Evolutionary conservation across 1,139 yeast genomes (phyloP).

Genomic region (Yamadazyma sp.): DNA sequence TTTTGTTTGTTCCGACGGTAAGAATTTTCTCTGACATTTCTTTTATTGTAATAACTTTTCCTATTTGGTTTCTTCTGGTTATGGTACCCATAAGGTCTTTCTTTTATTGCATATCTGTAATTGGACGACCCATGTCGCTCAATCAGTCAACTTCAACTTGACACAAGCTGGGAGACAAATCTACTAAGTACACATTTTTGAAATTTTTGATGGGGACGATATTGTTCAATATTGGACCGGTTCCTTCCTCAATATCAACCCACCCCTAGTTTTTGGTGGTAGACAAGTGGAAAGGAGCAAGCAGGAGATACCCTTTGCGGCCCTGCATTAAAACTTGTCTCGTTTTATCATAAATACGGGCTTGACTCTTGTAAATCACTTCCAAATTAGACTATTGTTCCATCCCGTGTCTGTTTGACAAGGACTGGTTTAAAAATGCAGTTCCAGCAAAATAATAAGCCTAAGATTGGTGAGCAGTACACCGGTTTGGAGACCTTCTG

Average conservation of each 20-base stretch:
- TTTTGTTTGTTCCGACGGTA: too few relatives aligned
- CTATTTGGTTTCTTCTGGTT: too few relatives aligned
- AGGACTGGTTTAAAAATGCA: constrained; percentile 74
- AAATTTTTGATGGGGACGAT: constrained; percentile 53
- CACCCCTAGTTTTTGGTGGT: constrained; percentile 55
- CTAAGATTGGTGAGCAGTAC: constrained; percentile 36
- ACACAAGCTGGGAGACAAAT: constrained; percentile 74
- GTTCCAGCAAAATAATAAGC: constrained; percentile 44
- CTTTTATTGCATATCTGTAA: too few relatives aligned
- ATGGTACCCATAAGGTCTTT: too few relatives aligned
- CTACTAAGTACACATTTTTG: constrained; percentile 69
- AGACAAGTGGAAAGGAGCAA: constrained; percentile 58
- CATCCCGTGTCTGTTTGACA: constrained; percentile 24
- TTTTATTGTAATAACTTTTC: too few relatives aligned
- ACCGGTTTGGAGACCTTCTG: constrained; percentile 42
- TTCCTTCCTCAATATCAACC: constrained; percentile 87
- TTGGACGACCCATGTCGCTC: constrained; percentile 52
- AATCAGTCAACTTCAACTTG: constrained; percentile 67
- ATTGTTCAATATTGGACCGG: constrained; percentile 78
- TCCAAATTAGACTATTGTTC: constrained; percentile 66
- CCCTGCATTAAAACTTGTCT: constrained; percentile 68
- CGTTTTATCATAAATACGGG: constrained; percentile 71
- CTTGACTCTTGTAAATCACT: constrained; percentile 72
- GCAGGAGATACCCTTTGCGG: constrained; percentile 59
- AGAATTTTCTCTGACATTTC: too few relatives aligned